A percentile compares a stretch with the other conserved stretches of the same genome.
Evolutionary conservation across 208 protist genomes (phyloP).

Genomic region (Angomonas ambiguus): DNA sequence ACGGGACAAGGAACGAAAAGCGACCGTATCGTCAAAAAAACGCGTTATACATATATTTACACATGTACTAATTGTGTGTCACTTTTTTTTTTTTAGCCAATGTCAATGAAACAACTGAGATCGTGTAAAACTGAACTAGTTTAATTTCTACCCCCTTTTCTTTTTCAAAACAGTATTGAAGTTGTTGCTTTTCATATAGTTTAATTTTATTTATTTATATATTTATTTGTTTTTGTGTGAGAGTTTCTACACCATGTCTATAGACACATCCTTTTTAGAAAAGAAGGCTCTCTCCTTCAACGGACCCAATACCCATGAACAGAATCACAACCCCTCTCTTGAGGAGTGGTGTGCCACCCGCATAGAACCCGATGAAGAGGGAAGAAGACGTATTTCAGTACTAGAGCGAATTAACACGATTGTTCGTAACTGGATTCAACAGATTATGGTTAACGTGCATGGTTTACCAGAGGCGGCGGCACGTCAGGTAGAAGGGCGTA

Average conservation of each 20-base stretch:
- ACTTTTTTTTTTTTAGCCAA: conserved; percentile 15
- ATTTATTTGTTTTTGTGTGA: neutral
- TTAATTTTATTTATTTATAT: conserved; percentile 1
- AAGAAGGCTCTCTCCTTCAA: conserved; percentile 78
- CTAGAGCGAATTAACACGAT: conserved; percentile 81
- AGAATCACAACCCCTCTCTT: conserved; percentile 63
- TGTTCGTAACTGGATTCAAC: conserved; percentile 81
- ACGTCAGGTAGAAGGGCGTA: conserved; percentile 83
- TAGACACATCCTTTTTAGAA: conserved; percentile 61
- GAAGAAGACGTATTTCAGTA: conserved; percentile 73
- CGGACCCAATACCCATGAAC: conserved; percentile 70
- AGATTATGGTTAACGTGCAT: conserved; percentile 87
- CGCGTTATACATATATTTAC: neutral
- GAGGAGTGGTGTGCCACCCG: conserved; percentile 64
- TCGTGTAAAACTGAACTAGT: neutral
- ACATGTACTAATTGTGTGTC: neutral
- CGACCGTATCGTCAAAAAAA: neutral
- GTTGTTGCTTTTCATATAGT: too few species aligned
- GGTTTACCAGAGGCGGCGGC: conserved; percentile 86
- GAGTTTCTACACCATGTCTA: neutral
- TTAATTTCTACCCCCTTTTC: neutral
- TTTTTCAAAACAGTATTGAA: conserved; percentile 1
- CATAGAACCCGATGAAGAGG: conserved; percentile 88
- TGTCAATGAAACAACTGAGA: neutral
- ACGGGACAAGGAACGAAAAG: neutral